Base-by-base conservation (phyloP, 176 grass and related monocot species). In the Avena eriantha region DNA sequence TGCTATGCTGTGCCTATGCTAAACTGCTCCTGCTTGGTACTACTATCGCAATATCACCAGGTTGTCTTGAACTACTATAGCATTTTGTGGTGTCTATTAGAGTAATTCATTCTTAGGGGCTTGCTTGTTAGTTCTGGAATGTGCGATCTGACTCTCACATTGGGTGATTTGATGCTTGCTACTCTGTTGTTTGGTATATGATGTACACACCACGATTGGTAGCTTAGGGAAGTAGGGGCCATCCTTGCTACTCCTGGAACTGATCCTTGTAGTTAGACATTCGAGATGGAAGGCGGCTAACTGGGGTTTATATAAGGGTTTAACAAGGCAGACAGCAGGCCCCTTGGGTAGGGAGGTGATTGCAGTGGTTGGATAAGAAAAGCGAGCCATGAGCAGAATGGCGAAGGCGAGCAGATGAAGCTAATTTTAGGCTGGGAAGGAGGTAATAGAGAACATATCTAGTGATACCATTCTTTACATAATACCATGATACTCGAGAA, bases 171-270 rank as follows among this genome's bases (percentile, higher is more conserved):
- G 39, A 41, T 41, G 39, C 39, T 41, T 41, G 39, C 39, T 41
- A 18, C 73, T 31, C 13, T 51, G 73, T 50, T 75, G 36, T 41
- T 41, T 41, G 36, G 36, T 41, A 5, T 41, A 41, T 41, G 36
- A 7, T 41, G 36, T 41, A 41, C 36, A 41, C 36, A 41, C 36
- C 36, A 6, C 5, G 36, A 41, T 41, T 41, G 6, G 36, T 41
- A 41, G 36, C 36, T 41, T 41, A 50, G 72, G 5, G 15, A 73
- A 48, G 21, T 73, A 49, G 43, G 13, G 23, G 50, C 50, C 72
- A 75, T 75, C 72, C 46, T 75, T 75, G 46, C 14, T 75, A 45
- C n/a, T 49, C 69, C 22, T 47, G 41, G 69, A 45, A 45, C 69
- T 45, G 69, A 45, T 71, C 19, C 9, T 71, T 0, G 35, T n/a